Evolutionary conservation across 2,329 filamentous ascomycete genomes (phyloP).

Genomic region (Monosporascus sp.): DNA sequence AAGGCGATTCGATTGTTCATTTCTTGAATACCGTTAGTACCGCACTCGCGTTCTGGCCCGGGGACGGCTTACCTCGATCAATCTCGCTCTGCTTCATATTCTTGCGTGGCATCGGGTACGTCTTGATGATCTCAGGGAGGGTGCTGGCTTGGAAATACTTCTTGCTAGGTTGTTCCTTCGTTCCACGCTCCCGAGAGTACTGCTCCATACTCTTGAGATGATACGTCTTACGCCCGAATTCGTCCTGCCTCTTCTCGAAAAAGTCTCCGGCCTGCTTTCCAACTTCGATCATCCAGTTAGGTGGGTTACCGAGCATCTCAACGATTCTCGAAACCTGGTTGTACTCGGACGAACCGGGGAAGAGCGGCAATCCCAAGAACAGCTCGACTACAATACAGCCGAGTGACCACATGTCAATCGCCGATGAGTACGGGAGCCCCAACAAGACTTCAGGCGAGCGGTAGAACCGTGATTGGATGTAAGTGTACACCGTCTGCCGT

Average conservation of each 20-base stretch:
- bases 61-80: conserved; percentile 69
- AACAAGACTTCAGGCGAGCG: conserved; percentile 92
- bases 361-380: conserved; percentile 88
- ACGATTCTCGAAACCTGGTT: conserved; percentile 97
- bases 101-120: conserved; percentile 96
- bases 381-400: conserved; percentile 98
- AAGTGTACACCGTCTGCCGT: conserved; percentile 96
- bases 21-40: conserved; percentile 51
- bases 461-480: conserved; percentile 98
- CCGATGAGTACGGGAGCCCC: conserved; percentile 94
- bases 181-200: conserved; percentile 90
- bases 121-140: conserved; percentile 93
- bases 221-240: conserved; percentile 87
- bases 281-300: conserved; percentile 99
- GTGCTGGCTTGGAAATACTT: conserved; percentile 97
- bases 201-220: conserved; percentile 96
- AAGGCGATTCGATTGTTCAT: conserved; percentile 97
- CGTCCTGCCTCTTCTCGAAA: conserved; percentile 87
- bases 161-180: conserved; percentile 98
- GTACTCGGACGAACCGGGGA: conserved; percentile 96
- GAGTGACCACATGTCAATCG: conserved; percentile 99
- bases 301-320: conserved; percentile 94
- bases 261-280: conserved; percentile 97
- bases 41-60: conserved; percentile 5
- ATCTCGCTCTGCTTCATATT: conserved; percentile 98